phyloP scores from a whole-genome alignment of 2,329 filamentous ascomycete genomes.

The Aspergillus sp. region DNA sequence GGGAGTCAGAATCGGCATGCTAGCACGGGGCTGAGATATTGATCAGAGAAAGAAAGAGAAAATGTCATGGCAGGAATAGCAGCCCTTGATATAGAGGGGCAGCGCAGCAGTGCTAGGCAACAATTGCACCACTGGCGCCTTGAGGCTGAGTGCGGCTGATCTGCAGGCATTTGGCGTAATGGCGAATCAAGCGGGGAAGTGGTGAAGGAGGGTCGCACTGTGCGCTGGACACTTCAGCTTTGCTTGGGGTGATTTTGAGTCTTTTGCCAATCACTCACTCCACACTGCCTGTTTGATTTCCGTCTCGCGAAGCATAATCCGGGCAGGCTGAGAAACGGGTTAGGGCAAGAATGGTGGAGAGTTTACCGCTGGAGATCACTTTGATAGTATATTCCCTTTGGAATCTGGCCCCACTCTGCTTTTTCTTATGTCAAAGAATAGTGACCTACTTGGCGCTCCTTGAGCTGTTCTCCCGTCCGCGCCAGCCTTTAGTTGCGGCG shows the following conservation, averaged over 20 bases:
- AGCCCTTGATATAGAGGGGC: not conserved
- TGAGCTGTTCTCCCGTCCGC: too few relatives aligned
- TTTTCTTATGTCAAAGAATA: too few relatives aligned
- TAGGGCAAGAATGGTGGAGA: too few relatives aligned
- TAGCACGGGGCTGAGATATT: not conserved
- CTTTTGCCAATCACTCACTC: not conserved
- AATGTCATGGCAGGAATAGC: not conserved
- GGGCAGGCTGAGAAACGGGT: too few relatives aligned
- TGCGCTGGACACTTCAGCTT: not conserved
- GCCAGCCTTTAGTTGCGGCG: too few relatives aligned
- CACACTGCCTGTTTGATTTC: not conserved
- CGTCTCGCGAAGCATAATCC: too few relatives aligned
- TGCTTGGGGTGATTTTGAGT: not conserved
- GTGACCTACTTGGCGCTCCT: too few relatives aligned
- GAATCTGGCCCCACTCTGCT: too few relatives aligned
- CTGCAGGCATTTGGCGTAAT: not conserved
- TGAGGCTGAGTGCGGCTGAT: not conserved
- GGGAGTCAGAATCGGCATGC: not conserved
- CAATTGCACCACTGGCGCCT: not conserved
- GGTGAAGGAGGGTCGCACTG: not conserved
- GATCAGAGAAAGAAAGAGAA: not conserved
- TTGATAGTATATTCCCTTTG: too few relatives aligned
- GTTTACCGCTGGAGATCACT: too few relatives aligned
- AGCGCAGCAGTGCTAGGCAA: not conserved
- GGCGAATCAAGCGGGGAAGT: not conserved